Base-by-base conservation (phyloP, 1,139 yeast genomes). In the Yamadazyma triangularis region DNA sequence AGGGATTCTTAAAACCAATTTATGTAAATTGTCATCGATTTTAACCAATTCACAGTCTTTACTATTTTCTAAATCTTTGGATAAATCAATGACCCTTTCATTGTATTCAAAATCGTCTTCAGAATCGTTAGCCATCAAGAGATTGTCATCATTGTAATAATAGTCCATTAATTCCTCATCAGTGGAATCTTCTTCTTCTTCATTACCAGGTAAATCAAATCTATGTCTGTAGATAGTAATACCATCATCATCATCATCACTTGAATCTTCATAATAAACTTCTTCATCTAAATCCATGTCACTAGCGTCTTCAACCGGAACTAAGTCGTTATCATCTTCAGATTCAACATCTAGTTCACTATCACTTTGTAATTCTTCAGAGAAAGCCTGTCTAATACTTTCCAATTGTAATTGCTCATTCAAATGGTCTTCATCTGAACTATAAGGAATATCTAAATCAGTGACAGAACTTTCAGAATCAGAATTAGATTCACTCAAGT, bases 181-280 rank as follows among this genome's bases (percentile, higher is more conserved):
- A 20, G 66, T 57, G 9, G 67, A 59, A 40, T 61, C 65, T 26
- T 58, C 56, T 34, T 60, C 68, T 13, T 44, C 42, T 36, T 50
- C 58, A 25, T 52, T 52, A 24, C 58, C 63, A 27, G 70, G 69
- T 39, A 64, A 55, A 41, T 62, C 70, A 33, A 62, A 62, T 38
- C 55, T 57, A 44, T 64, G 69, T 44, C 55, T 62, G 35, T 67
- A 67, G 34, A 68, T 65, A 29, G 72, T 65, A 41, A 64, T 41
- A 25, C 72, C 73, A 46, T 66, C 72, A 25, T 72, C 73, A 46
- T 66, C 72, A 31, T 58, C 67, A n/a, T n/a, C n/a, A 26, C 57
- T 51, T 21, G 56, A 29, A 19, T 56, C 54, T 14, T 53, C 50
- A 14, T 48, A 42, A 15, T 32, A 36, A 13, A 48, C 56, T 7